These are phyloP conservation scores for Peronospora destructor DNA, from an alignment of 352 stramenopile species.

Conservation along the genomic window DNA sequence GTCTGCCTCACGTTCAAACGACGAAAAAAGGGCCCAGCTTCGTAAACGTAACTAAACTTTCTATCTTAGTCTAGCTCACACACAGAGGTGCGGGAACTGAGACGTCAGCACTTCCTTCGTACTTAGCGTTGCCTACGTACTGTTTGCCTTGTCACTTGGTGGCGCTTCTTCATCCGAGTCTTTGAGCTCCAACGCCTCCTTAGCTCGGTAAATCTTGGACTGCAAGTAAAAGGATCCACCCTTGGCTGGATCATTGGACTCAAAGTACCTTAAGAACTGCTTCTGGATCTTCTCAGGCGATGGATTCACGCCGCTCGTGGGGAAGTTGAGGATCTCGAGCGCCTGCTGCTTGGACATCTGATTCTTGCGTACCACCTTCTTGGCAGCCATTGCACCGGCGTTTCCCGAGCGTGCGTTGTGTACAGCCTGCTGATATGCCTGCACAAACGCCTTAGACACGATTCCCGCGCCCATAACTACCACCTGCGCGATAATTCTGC, in stretches of 20 bases:
- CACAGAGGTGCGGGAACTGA: background rate
- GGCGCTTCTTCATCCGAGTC: conserved; percentile 24
- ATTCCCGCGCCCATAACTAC: conserved; percentile 78
- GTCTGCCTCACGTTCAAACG: conserved; percentile 11
- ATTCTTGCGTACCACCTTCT: conserved; percentile 66
- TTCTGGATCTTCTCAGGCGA: conserved; percentile 64
- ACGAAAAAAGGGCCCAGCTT: conserved; percentile 20
- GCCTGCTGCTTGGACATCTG: conserved; percentile 69
- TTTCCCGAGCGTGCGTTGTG: conserved; percentile 81
- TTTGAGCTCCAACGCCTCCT: conserved; percentile 73
- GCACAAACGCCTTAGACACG: conserved; percentile 82
- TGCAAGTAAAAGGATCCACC: conserved; percentile 90
- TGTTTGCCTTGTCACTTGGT: conserved; percentile 21
- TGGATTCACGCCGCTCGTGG: conserved; percentile 34
- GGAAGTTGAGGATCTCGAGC: conserved; percentile 81
- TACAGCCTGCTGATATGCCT: conserved; percentile 84
- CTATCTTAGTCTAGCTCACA: conserved; percentile 19
- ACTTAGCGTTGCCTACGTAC: conserved; percentile 16
- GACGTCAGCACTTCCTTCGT: background rate
- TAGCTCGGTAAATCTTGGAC: conserved; percentile 89
- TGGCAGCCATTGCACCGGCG: conserved; percentile 52
- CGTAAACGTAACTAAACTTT: conserved; percentile 15
- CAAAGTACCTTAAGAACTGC: conserved; percentile 84
- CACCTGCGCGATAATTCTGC: conserved; percentile 76
- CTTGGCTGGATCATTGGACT: conserved; percentile 86